Percentiles rank a stretch among this genome's conserved stretches.
Conservation (phyloP, 345 rosid genomes). For the Viola odorata region DNA sequence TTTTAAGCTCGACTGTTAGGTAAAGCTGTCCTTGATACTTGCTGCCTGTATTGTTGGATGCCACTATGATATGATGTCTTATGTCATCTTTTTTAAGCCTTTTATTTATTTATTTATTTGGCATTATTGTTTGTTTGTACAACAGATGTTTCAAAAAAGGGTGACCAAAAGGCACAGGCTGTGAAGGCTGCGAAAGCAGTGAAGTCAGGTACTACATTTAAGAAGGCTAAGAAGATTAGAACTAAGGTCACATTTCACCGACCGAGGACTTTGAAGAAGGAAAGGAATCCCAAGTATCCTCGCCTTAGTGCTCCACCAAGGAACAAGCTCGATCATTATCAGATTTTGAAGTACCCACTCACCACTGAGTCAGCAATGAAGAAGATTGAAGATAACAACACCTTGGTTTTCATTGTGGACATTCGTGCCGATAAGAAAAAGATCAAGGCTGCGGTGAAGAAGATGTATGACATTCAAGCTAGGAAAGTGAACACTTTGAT, state of each 20-base stretch:
- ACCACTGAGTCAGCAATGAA: conserved; percentile 95
- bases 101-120: background rate
- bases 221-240: conserved; percentile 71
- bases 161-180: conserved; percentile 82
- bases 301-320: conserved; percentile 80
- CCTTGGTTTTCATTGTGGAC: conserved; percentile 93
- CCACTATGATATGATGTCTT: background rate
- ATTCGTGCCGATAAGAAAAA: conserved; percentile 89
- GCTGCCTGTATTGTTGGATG: background rate
- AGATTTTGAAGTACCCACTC: conserved; percentile 83
- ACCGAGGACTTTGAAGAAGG: conserved; percentile 83
- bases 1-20: no score
- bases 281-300: conserved; percentile 69
- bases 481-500: conserved; percentile 93
- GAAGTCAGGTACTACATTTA: conserved; percentile 67
- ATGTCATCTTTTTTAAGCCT: background rate
- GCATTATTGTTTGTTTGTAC: conserved; percentile 2
- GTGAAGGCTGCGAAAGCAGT: conserved; percentile 84
- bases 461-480: conserved; percentile 90
- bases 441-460: conserved; percentile 87
- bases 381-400: conserved; percentile 93
- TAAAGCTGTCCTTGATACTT: background rate
- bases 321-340: conserved; percentile 90
- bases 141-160: conserved; percentile 52
- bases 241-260: conserved; percentile 89